phyloP scores from a whole-genome alignment of 345 rosid genomes.

The Eucalyptus tenuipes region DNA sequence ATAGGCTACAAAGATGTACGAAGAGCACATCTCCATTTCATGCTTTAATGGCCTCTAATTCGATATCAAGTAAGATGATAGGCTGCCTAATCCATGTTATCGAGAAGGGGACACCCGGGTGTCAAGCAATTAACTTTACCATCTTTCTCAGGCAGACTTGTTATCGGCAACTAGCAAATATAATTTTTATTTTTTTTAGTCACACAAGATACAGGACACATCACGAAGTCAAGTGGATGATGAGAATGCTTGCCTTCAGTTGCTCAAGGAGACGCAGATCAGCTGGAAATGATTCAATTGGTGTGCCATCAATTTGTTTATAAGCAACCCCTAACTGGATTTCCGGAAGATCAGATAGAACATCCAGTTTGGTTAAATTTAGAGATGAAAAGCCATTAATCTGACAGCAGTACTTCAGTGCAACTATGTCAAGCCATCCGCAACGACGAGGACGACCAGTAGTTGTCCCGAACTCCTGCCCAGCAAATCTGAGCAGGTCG shows the following conservation, averaged over 20 bases:
- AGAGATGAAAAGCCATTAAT: constrained; percentile 94
- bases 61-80: background rate
- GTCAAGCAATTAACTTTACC: background rate
- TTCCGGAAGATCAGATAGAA: constrained; percentile 73
- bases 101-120: background rate
- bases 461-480: constrained; percentile 95
- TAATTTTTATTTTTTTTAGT: background rate
- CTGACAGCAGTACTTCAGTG: constrained; percentile 70
- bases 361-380: constrained; percentile 94
- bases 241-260: constrained; percentile 34
- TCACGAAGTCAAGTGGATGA: background rate
- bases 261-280: constrained; percentile 83
- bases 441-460: constrained; percentile 99
- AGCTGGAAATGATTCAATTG: constrained; percentile 67
- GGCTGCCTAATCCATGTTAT: background rate
- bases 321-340: constrained; percentile 79
- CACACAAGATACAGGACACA: background rate
- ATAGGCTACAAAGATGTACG: background rate
- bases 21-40: background rate
- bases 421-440: constrained; percentile 98
- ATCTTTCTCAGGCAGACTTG: background rate
- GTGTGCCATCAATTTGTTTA: constrained; percentile 60
- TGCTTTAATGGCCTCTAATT: background rate
- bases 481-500: constrained; percentile 76
- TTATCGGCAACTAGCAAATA: background rate